phyloP scores from a whole-genome alignment of 306 rosid species.

The Vigna nakashimae region DNA sequence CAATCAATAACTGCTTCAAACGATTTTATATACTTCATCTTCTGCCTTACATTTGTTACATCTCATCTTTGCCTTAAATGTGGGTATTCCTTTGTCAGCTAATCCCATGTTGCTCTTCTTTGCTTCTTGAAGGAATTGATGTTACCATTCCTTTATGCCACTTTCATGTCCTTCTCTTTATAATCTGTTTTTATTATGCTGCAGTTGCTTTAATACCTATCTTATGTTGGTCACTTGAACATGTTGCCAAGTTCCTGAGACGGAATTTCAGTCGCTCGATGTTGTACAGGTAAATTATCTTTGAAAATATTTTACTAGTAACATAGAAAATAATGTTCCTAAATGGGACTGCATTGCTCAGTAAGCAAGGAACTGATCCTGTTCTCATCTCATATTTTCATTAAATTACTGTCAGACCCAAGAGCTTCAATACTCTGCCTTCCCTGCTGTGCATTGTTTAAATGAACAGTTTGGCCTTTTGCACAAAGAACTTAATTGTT shows the following conservation, averaged over 20 bases:
- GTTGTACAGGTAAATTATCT: constrained; percentile 74
- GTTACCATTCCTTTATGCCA: constrained; percentile 18
- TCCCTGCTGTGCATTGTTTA: constrained; percentile 4
- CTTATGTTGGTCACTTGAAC: constrained; percentile 81
- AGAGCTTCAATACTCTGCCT: constrained; percentile 9
- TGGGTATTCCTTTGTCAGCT: constrained; percentile 49
- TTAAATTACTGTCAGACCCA: background rate
- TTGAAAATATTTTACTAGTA: constrained; percentile 4
- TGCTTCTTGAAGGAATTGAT: constrained; percentile 11
- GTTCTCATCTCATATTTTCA: constrained; percentile 13
- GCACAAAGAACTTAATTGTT: background rate
- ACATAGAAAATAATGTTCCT: constrained; percentile 26
- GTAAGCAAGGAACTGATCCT: background rate
- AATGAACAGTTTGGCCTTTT: background rate
- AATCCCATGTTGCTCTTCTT: constrained; percentile 27
- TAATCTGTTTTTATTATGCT: constrained; percentile 47
- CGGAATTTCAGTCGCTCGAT: constrained; percentile 85
- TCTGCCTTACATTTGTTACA: constrained; percentile 78
- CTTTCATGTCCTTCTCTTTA: constrained; percentile 12
- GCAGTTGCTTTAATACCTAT: constrained; percentile 95
- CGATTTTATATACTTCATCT: constrained; percentile 87
- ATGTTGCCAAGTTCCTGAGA: constrained; percentile 96
- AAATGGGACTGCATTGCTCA: background rate
- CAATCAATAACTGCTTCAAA: constrained; percentile 73
- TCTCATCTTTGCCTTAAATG: constrained; percentile 89